Conservation (phyloP, 176 grass and related monocot genomes). For the Ananas comosus region DNA sequence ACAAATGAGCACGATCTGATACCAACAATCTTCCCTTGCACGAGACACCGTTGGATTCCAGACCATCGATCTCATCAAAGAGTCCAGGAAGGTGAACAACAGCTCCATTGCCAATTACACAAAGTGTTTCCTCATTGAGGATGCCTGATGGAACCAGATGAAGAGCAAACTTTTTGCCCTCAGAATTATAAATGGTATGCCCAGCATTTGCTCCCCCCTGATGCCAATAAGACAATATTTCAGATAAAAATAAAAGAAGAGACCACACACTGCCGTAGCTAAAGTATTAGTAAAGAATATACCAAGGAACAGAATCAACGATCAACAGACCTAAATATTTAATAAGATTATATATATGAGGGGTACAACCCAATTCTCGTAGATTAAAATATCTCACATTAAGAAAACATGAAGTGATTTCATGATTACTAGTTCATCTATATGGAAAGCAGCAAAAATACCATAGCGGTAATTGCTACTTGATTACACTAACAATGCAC, state of each 20-base stretch:
- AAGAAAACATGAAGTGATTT: not conserved
- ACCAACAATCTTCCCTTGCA: conserved; percentile 69
- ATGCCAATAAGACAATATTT: conserved; percentile 12
- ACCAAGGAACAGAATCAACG: too few species aligned
- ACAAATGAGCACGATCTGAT: conserved; percentile 78
- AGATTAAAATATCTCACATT: not conserved
- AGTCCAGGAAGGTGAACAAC: conserved; percentile 86
- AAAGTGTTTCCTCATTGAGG: conserved; percentile 66
- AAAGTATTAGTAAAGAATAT: not conserved
- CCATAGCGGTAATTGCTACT: too few species aligned
- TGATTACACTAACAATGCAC: too few species aligned
- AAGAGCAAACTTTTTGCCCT: conserved; percentile 77
- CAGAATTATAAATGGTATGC: conserved; percentile 94
- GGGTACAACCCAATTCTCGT: too few species aligned
- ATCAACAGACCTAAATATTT: too few species aligned
- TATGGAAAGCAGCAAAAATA: too few species aligned
- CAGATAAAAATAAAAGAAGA: conserved; percentile 14
- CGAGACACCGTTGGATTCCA: conserved; percentile 67
- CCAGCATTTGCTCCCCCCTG: conserved; percentile 94
- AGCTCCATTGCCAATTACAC: conserved; percentile 80
- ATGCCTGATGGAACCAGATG: conserved; percentile 95
- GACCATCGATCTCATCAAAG: conserved; percentile 70
- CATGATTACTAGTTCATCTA: too few species aligned
- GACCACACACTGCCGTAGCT: not conserved
- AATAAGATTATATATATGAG: too few species aligned